Evolutionary conservation across 1,284 basidiomycete genomes (phyloP).

Genomic region (Apiotrichum montevideense): DNA sequence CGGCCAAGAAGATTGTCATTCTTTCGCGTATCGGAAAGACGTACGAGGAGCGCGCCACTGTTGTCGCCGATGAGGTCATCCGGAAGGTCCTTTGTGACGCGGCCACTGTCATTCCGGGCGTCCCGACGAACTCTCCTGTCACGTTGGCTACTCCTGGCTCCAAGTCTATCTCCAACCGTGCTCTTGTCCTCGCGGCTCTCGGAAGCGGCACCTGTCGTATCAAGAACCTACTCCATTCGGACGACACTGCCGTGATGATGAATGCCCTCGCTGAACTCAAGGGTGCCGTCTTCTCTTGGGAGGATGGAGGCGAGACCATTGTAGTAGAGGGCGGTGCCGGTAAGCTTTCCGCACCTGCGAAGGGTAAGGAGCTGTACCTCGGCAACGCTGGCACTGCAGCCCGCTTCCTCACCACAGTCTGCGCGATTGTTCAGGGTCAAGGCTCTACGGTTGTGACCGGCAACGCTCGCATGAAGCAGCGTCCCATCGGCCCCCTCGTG

Average conservation of each 20-base stretch:
- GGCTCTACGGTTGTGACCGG: constrained; percentile 76
- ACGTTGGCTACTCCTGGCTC: constrained; percentile 89
- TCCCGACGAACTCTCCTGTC: constrained; percentile 61
- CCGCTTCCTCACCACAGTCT: constrained; percentile 94
- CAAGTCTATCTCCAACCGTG: constrained; percentile 95
- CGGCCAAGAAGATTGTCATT: constrained; percentile 87
- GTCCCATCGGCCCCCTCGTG: constrained; percentile 89
- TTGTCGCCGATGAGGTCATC: constrained; percentile 73
- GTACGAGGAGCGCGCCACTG: constrained; percentile 83
- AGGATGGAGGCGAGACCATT: constrained; percentile 87
- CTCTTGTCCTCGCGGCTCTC: constrained; percentile 87
- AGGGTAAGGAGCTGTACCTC: constrained; percentile 85
- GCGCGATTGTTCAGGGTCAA: constrained; percentile 63
- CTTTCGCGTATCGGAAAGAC: constrained; percentile 86
- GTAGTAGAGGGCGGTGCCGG: constrained; percentile 86
- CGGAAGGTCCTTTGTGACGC: constrained; percentile 72
- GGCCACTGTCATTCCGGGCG: constrained; percentile 64
- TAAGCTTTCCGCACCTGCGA: constrained; percentile 65
- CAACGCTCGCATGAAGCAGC: constrained; percentile 98
- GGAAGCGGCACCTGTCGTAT: constrained; percentile 81
- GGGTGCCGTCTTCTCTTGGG: constrained; percentile 85
- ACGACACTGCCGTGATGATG: constrained; percentile 99
- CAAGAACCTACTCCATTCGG: constrained; percentile 87
- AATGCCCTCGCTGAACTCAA: constrained; percentile 78
- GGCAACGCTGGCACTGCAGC: constrained; percentile 97